Base-by-base conservation (phyloP, 208 protist genomes). In the Borovskyia barvae region DNA sequence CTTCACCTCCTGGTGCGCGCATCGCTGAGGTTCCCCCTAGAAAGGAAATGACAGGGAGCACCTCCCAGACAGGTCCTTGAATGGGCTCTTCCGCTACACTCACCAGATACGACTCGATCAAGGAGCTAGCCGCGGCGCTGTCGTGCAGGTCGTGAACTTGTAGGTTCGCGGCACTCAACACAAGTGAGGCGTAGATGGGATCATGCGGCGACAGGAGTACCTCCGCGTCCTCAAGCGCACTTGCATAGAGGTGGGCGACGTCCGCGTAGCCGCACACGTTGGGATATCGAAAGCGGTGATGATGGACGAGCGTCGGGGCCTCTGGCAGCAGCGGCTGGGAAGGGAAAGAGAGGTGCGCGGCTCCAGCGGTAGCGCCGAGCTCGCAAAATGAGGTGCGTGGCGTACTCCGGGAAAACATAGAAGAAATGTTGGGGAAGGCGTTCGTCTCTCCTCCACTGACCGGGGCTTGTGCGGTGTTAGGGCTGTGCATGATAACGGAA, bases 201-300 rank as follows among this genome's bases (percentile, higher is more conserved):
- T 95, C 89, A 36, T 93, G 86, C n/a, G 86, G 77, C 15, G 76
- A 88, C 41, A 95, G 74, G 25, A 78, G 37, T n/a, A 84, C 26
- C 51, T 90, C 80, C 2, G 84, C 73, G 12, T 93, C 86, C 14
- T 80, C 57, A 4, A 95, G 56, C 12, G 68, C 72, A 42, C 62
- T 75, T 20, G 47, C 33, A 64, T 92, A 95, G 11, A 95, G 67
- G 37, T 63, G 52, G 9, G 72, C 64, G 19, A 95, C 73, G 48
- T 95, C 89, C 1, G 69, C 55, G 17, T 54, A 50, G 61, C 45
- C 72, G 46, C 49, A 48, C 2, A 95, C 76, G 15, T 60, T 26
- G 2, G 89, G 89, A 53, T 92, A 95, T 19, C 68, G 77, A 30
- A 86, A 86, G 46, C 73, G 72, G 48, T 83, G 82, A 46, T 90